Percentiles rank a stretch among this genome's conserved stretches.
Evolutionary conservation across 257 asterid species (phyloP).

Genomic region (Nemophila menziesii): DNA sequence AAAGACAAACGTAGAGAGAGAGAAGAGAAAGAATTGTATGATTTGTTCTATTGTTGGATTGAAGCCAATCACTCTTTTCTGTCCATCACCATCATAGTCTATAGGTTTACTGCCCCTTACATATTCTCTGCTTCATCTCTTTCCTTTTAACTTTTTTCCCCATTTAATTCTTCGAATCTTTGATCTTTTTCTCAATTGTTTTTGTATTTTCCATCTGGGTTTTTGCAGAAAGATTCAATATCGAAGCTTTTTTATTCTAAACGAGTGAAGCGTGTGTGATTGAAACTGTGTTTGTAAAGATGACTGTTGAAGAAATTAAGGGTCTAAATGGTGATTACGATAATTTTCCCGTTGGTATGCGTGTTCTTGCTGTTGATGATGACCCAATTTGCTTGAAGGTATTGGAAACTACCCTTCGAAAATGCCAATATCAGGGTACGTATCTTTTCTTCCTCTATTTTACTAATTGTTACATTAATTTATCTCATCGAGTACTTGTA

Average conservation of each 20-base stretch:
- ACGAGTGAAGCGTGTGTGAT: constrained; percentile 18
- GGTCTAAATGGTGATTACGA: constrained; percentile 30
- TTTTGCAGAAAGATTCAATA: constrained; percentile 13
- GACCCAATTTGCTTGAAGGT: constrained; percentile 60
- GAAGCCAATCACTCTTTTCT: constrained; percentile 37
- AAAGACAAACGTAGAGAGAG: constrained; percentile 34
- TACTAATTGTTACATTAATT: not conserved
- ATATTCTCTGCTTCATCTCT: constrained; percentile 12
- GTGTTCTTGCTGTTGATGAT: constrained; percentile 93
- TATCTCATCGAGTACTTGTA: not conserved
- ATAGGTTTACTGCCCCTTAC: constrained; percentile 20
- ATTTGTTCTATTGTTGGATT: constrained; percentile 46
- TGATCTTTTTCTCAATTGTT: constrained; percentile 6
- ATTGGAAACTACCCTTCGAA: constrained; percentile 55
- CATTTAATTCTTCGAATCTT: not conserved
- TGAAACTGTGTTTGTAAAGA: constrained; percentile 11
- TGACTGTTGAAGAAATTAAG: constrained; percentile 57
- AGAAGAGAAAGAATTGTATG: constrained; percentile 19
- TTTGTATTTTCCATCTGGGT: constrained; percentile 19
- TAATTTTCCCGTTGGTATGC: constrained; percentile 65
- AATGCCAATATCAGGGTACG: constrained; percentile 73
- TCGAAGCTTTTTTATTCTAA: constrained; percentile 15
- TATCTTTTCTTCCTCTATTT: not conserved
- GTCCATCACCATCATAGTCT: constrained; percentile 48
- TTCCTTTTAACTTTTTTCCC: constrained; percentile 6